Evolutionary conservation across 2,329 filamentous ascomycete genomes (phyloP).

Genomic region (Paraphaeosphaeria sporulosa): DNA sequence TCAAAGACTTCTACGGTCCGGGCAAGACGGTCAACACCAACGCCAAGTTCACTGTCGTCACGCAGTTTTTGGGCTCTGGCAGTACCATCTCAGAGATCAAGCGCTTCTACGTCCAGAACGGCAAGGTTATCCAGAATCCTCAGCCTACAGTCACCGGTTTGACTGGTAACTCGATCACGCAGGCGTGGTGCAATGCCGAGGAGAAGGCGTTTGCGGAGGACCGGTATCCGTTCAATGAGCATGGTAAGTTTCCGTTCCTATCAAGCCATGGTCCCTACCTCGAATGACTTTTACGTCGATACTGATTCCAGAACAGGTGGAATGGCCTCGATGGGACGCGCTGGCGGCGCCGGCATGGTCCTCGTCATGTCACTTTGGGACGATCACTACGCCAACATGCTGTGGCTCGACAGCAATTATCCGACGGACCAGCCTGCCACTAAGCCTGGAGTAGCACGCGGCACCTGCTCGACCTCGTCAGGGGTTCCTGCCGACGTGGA

Average conservation of each 20-base stretch:
- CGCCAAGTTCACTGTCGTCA: slow-evolving; percentile 52
- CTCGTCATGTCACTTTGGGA: slow-evolving; percentile 67
- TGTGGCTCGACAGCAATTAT: slow-evolving; percentile 73
- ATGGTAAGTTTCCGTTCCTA: slow-evolving; percentile 47
- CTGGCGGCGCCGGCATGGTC: slow-evolving; percentile 60
- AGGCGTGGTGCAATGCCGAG: slow-evolving; percentile 62
- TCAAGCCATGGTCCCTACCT: neutral
- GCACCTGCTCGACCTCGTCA: slow-evolving; percentile 22
- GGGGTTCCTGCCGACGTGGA: slow-evolving; percentile 31
- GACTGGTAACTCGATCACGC: slow-evolving; percentile 61
- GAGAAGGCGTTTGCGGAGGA: slow-evolving; percentile 64
- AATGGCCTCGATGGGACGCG: slow-evolving; percentile 23
- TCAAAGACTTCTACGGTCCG: slow-evolving; percentile 66
- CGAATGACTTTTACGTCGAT: neutral
- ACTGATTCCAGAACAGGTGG: neutral
- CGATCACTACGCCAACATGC: slow-evolving; percentile 71
- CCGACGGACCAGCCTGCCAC: slow-evolving; percentile 49
- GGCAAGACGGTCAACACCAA: slow-evolving; percentile 51
- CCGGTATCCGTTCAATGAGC: slow-evolving; percentile 58
- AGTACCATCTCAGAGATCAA: slow-evolving; percentile 50
- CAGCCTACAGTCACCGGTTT: slow-evolving; percentile 51
- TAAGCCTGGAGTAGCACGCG: slow-evolving; percentile 23
- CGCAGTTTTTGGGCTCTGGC: slow-evolving; percentile 54
- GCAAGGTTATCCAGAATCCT: slow-evolving; percentile 55
- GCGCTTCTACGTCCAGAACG: slow-evolving; percentile 57